Evolutionary conservation across 2,329 filamentous ascomycete species (phyloP), one percentile per base, ranked within the genome.

Genomic region (Colletotrichum tropicale): DNA sequence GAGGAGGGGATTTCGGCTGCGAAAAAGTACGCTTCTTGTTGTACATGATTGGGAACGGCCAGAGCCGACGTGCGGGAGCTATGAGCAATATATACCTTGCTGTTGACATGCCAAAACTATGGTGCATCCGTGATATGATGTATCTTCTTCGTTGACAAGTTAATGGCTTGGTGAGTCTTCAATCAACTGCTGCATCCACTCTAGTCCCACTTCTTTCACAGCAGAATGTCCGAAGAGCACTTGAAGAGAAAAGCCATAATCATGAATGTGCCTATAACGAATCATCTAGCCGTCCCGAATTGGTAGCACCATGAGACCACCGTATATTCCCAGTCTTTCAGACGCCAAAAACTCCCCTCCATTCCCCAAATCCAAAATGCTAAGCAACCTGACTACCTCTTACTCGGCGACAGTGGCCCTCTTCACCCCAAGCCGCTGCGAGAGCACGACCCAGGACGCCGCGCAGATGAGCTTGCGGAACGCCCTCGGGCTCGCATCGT

Each of bases 401-500:
- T 52, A 52, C n/a, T 21, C 10, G 43, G n/a, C 43, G 43, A 5
- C 43, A 28, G 62, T 30, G 16, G 74, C 74, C 62, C 61, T 76
- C 71, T 76, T 75, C 38, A 76, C 71, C 5, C 71, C 74, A 8
- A 76, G 75, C 26, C 74, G 36, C 24, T 76, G 66, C 15, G 66
- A 52, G 5, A 76, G 28, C 7, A 76, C 74, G 24, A 76, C 74
- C 71, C 71, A 76, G 10, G 60, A 70, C 3, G 71, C 71, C 18
- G 56, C 58, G 13, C 71, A 70, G 16, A 70, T 66, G 26, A 76
- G 21, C 38, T 70, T 76, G 7, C 74, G 64, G 66, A 76, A 76
- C 21, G 70, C 74, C 30, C 68, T 68, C 2, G 78, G 69, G 32
- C 86, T 83, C 8, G 81, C 80, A 2, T 81, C 80, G 4, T 84